Base-by-base conservation (phyloP, 345 rosid genomes). In the Aquilaria sinensis region DNA sequence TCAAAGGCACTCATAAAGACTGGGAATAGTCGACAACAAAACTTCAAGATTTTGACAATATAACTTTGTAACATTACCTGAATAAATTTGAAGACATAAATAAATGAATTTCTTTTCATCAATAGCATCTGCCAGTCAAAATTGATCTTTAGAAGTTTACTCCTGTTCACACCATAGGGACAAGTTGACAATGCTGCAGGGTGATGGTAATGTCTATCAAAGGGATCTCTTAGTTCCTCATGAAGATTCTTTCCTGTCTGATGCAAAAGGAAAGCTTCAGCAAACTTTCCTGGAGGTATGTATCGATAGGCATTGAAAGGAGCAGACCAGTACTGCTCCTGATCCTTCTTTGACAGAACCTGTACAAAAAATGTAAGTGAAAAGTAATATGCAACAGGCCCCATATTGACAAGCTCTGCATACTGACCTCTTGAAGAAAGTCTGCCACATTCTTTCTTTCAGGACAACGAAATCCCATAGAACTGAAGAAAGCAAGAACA, bases 391-490 rank as follows among this genome's bases (percentile, higher is more conserved):
- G 31, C 34, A 51, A 54, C 30, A 47, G 15, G 54, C 43, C n/a
- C 60, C 16, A 46, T 67, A 56, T 51, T 61, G 61, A 66, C 41
- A 56, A 75, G 49, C 13, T 58, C 72, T 70, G 55, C n/a, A 31
- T 51, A 60, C 83, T 72, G 72, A 93, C 99, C 82, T 94, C 97
- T 80, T 94, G 99, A 74, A 94, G 84, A 81, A 94, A 90, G 75
- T 94, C 99, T 14, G 97, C 99, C 37, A 90, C 96, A 66, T 88
- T 94, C 77, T 94, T 94, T 67, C 99, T 85, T 69, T 88, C 84
- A 4, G 99, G 99, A 68, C 99, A 94, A 33, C 67, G 73, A 74
- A 94, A 94, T 56, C 96, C 99, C 78, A 88, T 63, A 6, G 75
- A 90, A 10, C 82, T 61, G 77, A 94, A 90, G 82, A 94, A 94